Evolutionary conservation across 805 yeast species (phyloP).

Genomic region (Candida maltosa): DNA sequence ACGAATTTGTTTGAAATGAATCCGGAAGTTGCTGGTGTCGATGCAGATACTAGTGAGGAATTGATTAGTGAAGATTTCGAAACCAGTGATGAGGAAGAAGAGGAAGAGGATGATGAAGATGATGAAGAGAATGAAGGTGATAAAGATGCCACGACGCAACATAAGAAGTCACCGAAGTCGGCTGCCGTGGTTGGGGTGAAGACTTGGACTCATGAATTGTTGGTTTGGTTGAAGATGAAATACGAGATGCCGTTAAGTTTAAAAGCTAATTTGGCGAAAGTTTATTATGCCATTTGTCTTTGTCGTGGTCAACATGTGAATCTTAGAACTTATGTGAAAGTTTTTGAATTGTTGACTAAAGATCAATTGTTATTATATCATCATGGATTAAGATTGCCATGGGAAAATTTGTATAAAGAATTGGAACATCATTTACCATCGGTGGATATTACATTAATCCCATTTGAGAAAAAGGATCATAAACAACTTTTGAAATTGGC

Average conservation of each 20-base stretch:
- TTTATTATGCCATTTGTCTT: constrained; percentile 69
- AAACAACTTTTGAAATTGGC: constrained; percentile 51
- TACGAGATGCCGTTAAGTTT: constrained; percentile 70
- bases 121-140: constrained; percentile 44
- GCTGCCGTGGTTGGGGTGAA: constrained; percentile 73
- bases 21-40: constrained; percentile 8
- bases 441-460: constrained; percentile 43
- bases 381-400: constrained; percentile 46
- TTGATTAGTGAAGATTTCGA: constrained; percentile 15
- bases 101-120: constrained; percentile 34
- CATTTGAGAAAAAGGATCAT: constrained; percentile 46
- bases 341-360: constrained; percentile 57
- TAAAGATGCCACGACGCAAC: constrained; percentile 42
- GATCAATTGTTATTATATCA: constrained; percentile 39
- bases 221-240: constrained; percentile 74
- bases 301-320: constrained; percentile 69
- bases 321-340: constrained; percentile 55
- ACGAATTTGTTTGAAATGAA: constrained; percentile 46
- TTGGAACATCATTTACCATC: constrained; percentile 28
- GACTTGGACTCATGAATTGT: constrained; percentile 85
- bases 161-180: constrained; percentile 60
- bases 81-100: constrained; percentile 33
- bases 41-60: constrained; percentile 17
- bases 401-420: constrained; percentile 45
- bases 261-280: constrained; percentile 59